These are phyloP conservation scores for Trichophyton equinum DNA, from an alignment of 2,329 filamentous ascomycete species.

Conservation along the genomic window DNA sequence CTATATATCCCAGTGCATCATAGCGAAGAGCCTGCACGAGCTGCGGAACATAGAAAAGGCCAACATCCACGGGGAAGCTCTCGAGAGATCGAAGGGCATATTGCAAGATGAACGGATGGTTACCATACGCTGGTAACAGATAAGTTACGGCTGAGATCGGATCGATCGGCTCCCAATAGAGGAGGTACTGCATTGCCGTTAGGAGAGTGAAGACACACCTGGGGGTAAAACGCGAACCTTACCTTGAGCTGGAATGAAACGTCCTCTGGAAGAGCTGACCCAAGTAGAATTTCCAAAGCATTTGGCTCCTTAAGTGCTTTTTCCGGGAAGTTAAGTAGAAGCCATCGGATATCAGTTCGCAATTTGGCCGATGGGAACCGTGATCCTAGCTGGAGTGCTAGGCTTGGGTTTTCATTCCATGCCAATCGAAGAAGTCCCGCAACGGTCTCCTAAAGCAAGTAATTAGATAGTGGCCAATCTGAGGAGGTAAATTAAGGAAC, in stretches of 20 bases:
- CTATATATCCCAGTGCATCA: conserved; percentile 84
- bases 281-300: conserved; percentile 70
- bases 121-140: conserved; percentile 80
- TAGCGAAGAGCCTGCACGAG: conserved; percentile 93
- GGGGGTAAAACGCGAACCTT: conserved; percentile 10
- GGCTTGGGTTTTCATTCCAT: conserved; percentile 70
- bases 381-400: conserved; percentile 73
- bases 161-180: conserved; percentile 88
- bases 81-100: conserved; percentile 94
- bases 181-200: conserved; percentile 50
- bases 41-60: conserved; percentile 98
- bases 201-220: background rate
- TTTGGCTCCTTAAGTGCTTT: conserved; percentile 71
- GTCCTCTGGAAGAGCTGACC: conserved; percentile 61
- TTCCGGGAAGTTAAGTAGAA: conserved; percentile 71
- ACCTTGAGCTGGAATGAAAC: conserved; percentile 77
- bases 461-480: background rate
- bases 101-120: conserved; percentile 86
- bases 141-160: conserved; percentile 87
- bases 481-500: background rate
- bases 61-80: conserved; percentile 88
- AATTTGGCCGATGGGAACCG: conserved; percentile 68
- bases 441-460: conserved; percentile 29
- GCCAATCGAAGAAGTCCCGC: conserved; percentile 61
- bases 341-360: conserved; percentile 60